These are phyloP conservation scores for Telopea speciosissima DNA, from an alignment of 177 flowering plant genomes.

Conservation along the genomic window DNA sequence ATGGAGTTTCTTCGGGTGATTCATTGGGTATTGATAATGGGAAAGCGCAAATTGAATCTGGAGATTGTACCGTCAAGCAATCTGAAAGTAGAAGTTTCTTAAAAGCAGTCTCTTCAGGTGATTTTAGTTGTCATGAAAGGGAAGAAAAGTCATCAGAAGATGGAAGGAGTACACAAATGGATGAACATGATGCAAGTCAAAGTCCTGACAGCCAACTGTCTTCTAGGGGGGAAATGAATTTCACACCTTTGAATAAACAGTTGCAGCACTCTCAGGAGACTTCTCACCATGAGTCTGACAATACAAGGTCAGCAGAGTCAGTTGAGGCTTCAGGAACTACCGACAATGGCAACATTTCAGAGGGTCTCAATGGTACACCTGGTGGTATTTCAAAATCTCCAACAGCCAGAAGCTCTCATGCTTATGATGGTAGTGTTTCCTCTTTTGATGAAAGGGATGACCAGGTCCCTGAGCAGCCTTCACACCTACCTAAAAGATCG, in stretches of 20 bases:
- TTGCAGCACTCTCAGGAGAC: slow-evolving; percentile 21
- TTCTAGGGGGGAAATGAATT: slow-evolving; percentile 9
- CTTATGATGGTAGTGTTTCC: slow-evolving; percentile 56
- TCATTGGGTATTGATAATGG: slow-evolving; percentile 13
- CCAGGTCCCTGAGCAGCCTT: slow-evolving; percentile 21
- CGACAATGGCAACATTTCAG: slow-evolving; percentile 8
- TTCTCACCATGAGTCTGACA: slow-evolving; percentile 17
- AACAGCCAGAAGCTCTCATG: slow-evolving; percentile 30
- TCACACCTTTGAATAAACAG: slow-evolving; percentile 21
- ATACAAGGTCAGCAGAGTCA: slow-evolving; percentile 18
- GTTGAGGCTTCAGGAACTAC: slow-evolving; percentile 22
- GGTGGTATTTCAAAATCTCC: slow-evolving; percentile 26
- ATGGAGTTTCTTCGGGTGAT: slow-evolving; percentile 11
- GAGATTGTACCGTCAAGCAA: slow-evolving; percentile 5
- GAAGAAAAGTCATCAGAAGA: slow-evolving; percentile 11
- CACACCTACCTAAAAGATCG: slow-evolving; percentile 14
- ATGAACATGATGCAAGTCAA: slow-evolving; percentile 9
- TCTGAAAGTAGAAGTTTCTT: slow-evolving; percentile 8
- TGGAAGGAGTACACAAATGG: slow-evolving; percentile 12
- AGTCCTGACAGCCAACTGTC: slow-evolving; percentile 10
- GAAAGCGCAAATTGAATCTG: slow-evolving; percentile 11
- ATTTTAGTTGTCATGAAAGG: slow-evolving; percentile 18
- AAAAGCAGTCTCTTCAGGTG: slow-evolving; percentile 20
- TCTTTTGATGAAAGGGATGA: slow-evolving; percentile 52
- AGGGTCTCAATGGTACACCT: slow-evolving; percentile 24